Base-by-base conservation (phyloP, 1,284 basidiomycete genomes). In the Volvariella surrecta region DNA sequence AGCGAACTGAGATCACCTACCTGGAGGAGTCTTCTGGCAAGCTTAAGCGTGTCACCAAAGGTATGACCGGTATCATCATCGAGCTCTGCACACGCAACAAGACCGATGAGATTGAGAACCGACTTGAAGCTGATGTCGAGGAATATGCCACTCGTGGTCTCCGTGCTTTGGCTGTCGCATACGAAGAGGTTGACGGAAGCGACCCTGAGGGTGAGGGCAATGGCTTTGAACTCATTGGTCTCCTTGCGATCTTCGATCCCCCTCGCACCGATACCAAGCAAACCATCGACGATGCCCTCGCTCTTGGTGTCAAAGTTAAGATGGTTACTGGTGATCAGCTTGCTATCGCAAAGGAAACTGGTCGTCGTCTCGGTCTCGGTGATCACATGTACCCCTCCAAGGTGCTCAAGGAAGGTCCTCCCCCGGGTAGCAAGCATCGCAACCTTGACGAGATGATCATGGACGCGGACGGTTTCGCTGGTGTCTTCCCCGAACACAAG, bases 311-410 rank as follows among this genome's bases (percentile, higher is more conserved):
- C 55, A 87, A 87, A 66, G 94, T 98, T 66, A 98, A 98, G 86
- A 98, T 98, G 95, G 93, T 97, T 52, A 98, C 94, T 40, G 94
- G 94, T 80, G 94, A 98, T 67, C 92, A 97, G 74, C 89, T 98
- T 60, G 94, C 95, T 56, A 98, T 98, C 54, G 94, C 94, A 48
- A 98, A 98, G 82, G 95, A 98, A 69, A 98, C 94, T 51, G 94
- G 95, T 55, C 89, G 93, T 68, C 89, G 93, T 74, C 89, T 98
- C 46, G 94, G 94, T 39, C 59, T 75, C 51, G 91, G 91, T 64
- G 91, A 94, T 68, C 89, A 95, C 77, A 95, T 96, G 90, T 95
- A 93, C 76, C 82, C 89, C 51, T 85, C 91, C 55, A 93, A 93
- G 77, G 90, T 94, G 37, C 77, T 95, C 62, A 92, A 93, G 76